Conservation (phyloP, 768 basidiomycete species). For the Mycena alexandri region DNA sequence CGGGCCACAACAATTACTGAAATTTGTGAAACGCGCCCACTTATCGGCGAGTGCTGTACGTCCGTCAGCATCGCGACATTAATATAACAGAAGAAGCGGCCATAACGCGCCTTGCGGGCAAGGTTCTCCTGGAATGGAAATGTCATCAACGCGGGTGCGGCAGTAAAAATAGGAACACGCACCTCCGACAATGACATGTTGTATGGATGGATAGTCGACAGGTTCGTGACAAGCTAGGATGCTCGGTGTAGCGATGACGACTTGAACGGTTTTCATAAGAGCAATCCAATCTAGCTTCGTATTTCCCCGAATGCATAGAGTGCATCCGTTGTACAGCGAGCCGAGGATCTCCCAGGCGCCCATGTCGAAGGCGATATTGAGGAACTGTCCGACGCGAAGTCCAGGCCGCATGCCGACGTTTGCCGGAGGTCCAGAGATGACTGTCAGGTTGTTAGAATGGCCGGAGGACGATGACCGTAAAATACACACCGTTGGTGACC, state of each 20-base stretch:
- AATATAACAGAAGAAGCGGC: slow-evolving; percentile 21
- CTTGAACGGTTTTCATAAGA: slow-evolving; percentile 57
- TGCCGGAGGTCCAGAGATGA: slow-evolving; percentile 49
- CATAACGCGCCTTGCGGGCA: slow-evolving; percentile 54
- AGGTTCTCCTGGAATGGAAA: slow-evolving; percentile 52
- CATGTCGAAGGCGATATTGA: slow-evolving; percentile 63
- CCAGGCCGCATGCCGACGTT: slow-evolving; percentile 58
- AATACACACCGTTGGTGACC: slow-evolving; percentile 51
- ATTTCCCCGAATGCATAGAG: slow-evolving; percentile 59
- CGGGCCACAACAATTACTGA: slow-evolving; percentile 60
- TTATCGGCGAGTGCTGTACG: slow-evolving; percentile 38
- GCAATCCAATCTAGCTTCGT: slow-evolving; percentile 55
- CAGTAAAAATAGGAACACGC: slow-evolving; percentile 2
- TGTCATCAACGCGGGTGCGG: neutral
- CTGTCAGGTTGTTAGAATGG: slow-evolving; percentile 21
- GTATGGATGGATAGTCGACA: slow-evolving; percentile 56
- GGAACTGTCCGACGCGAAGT: slow-evolving; percentile 56
- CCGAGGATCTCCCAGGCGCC: slow-evolving; percentile 62
- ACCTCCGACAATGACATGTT: slow-evolving; percentile 53
- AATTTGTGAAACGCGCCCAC: slow-evolving; percentile 41
- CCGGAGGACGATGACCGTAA: slow-evolving; percentile 7
- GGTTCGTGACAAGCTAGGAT: slow-evolving; percentile 57
- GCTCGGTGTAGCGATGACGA: slow-evolving; percentile 61
- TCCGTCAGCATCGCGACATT: slow-evolving; percentile 44
- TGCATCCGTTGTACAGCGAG: slow-evolving; percentile 58